Base-by-base conservation (phyloP, 139 green algal genomes). In the Picochlorum sp. region DNA sequence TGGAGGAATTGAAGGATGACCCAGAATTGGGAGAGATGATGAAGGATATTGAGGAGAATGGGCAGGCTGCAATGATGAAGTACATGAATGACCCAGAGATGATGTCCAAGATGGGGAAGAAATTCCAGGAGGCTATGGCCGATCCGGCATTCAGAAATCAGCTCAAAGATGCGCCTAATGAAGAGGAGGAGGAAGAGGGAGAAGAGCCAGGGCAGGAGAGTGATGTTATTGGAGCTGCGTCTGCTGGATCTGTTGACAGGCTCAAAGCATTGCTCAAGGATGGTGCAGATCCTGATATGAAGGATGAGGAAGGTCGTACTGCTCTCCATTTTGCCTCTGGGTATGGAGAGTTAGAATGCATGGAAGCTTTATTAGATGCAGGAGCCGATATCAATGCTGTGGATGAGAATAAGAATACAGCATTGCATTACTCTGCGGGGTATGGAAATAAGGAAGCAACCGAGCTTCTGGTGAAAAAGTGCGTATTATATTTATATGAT, bases 1-100 rank as follows among this genome's bases (percentile, higher is more conserved):
- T 90, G 70, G 65, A 81, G 55, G 68, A 74, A 49, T 69, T 99
- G 20, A 94, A 95, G 78, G 76, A 92, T 3, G 94, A 99, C 72
- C 89, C 92, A 4, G 91, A 96, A 74, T 77, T 99, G 34, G 79
- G 78, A 41, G 70, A 75, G 51, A 87, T 99, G 57, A 83, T 99
- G 66, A 73, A 91, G 51, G 93, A 98, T 78, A 86, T 99, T 24
- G 88, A 98, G 82, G 72, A 69, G 13, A 81, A 83, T 34, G 94
- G 94, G 2, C 90, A 92, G 37, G 73, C 77, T 58, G 94, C 92
- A 21, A 97, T 98, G 90, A 97, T 98, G 87, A 97, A 98, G 89
- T 96, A 95, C 81, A 96, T 91, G 89, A 94, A 95, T 68, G 79
- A 99, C 70, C 88, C 93, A 13, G 80, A 86, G 34, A 75, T 96